A percentile compares a stretch with the other conserved stretches of the same genome.
Conservation (phyloP, 805 yeast species). For the Lachancea dasiensis region DNA sequence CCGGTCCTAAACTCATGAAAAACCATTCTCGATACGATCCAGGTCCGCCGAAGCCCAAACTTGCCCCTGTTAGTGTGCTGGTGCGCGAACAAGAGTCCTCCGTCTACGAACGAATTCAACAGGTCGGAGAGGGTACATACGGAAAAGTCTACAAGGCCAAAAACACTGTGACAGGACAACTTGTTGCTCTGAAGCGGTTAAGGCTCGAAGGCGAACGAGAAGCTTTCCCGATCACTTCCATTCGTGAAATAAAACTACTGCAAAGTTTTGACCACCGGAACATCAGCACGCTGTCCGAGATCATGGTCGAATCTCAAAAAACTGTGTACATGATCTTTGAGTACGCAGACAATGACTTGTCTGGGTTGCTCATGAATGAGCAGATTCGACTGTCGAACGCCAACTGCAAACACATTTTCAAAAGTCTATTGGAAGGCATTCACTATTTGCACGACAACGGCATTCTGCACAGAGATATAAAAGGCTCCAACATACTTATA, state of each 20-base stretch:
- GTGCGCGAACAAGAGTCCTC: conserved; percentile 19
- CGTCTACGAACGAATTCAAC: conserved; percentile 63
- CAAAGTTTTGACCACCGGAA: conserved; percentile 75
- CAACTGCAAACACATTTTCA: conserved; percentile 60
- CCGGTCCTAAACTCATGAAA: conserved; percentile 7
- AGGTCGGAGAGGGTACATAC: conserved; percentile 98
- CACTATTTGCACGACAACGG: conserved; percentile 60
- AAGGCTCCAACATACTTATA: conserved; percentile 71
- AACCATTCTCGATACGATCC: conserved; percentile 9
- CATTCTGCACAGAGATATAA: conserved; percentile 75
- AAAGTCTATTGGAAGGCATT: conserved; percentile 62
- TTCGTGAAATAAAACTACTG: conserved; percentile 80
- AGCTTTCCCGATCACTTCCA: conserved; percentile 94
- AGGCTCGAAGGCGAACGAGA: conserved; percentile 84
- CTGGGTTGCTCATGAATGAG: conserved; percentile 79
- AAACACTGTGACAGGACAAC: conserved; percentile 58
- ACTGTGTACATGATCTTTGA: conserved; percentile 87
- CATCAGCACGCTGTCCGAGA: conserved; percentile 76
- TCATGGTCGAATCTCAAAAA: conserved; percentile 67
- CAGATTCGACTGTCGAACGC: conserved; percentile 54
- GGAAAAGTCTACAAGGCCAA: conserved; percentile 58
- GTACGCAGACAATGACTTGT: conserved; percentile 87
- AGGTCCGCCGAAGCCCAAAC: conserved; percentile 4
- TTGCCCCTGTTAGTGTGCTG: conserved; percentile 6
- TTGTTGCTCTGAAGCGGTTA: conserved; percentile 82